Percentiles rank a stretch among this genome's conserved stretches.
Evolutionary conservation across 768 basidiomycete genomes (phyloP).

Genomic region (Serendipita sp.): DNA sequence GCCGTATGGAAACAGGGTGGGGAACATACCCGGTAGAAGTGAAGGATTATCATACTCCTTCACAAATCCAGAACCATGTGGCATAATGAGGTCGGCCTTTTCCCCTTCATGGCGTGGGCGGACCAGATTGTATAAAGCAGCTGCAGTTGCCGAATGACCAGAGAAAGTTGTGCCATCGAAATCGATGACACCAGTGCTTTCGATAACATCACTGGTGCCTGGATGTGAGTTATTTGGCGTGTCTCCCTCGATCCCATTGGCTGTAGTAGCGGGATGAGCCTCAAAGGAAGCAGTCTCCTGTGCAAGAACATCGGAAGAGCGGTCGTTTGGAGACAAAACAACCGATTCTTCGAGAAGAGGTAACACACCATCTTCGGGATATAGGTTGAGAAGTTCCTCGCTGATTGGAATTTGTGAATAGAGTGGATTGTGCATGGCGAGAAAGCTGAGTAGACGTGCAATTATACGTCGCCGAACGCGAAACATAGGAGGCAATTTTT

Average conservation of each 20-base stretch:
- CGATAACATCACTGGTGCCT: slow-evolving; percentile 13
- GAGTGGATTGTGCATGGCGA: slow-evolving; percentile 22
- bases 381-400: neutral
- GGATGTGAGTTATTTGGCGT: neutral
- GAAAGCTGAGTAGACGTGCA: slow-evolving; percentile 20
- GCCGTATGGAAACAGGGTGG: too few species aligned
- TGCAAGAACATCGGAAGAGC: slow-evolving; percentile 12
- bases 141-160: too few species aligned
- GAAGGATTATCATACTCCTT: too few species aligned
- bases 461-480: slow-evolving; percentile 16
- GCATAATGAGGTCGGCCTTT: too few species aligned
- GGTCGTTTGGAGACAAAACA: slow-evolving; percentile 12
- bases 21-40: too few species aligned
- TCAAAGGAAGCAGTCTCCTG: slow-evolving; percentile 19
- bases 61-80: too few species aligned
- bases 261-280: slow-evolving; percentile 13
- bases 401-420: slow-evolving; percentile 16
- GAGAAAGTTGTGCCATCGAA: slow-evolving; percentile 11
- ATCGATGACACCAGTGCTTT: slow-evolving; percentile 21
- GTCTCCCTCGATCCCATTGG: slow-evolving; percentile 6
- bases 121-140: too few species aligned
- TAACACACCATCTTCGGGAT: neutral
- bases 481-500: slow-evolving; percentile 14
- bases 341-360: slow-evolving; percentile 5
- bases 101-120: too few species aligned